Evolutionary conservation across 73 alveolate species (phyloP), one percentile per base, ranked within the genome.

Genomic region (Urostyla sp.): DNA sequence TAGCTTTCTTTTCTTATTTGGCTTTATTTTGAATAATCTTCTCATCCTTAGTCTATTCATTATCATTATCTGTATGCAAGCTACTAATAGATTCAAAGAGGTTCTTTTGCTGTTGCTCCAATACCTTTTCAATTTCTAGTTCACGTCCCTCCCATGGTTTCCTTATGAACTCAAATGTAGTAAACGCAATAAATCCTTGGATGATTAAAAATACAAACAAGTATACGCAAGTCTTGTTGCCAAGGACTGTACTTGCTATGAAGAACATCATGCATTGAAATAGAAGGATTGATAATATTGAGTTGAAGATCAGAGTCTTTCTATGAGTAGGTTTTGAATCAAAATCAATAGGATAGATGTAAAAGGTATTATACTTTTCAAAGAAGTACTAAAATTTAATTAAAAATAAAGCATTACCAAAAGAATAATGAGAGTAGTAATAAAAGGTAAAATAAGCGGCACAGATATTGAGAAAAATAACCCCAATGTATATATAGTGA

Each of bases 91-190:
- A 24, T 4, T 69, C 83, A 46, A 69, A 46, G 38, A 69, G 24
- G 34, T 69, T 69, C 28, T 45, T 49, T 1, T 55, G 72, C 24
- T 69, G 54, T 28, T 69, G 38, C 21, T 69, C 11, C 10, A 69
- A 2, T 6, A 59, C 83, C 11, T 20, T 69, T 18, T 27, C 60
- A 6, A 24, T 37, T 5, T 53, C 83, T 36, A n/a, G 83, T 31
- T 69, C 83, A 21, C 49, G 44, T 23, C 83, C 83, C 54, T 69
- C 83, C 83, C 83, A 69, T 27, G 83, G 83, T 27, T 69, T 69
- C 11, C 83, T 44, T 30, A 69, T 69, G 31, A 69, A 69, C 32
- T 69, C 83, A 69, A 69, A 69, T 13, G 48, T 53, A 30, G 83
- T 69, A 46, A 69, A 69, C 4, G 49, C 72, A 5, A 69, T 53